phyloP scores from a whole-genome alignment of 2,329 filamentous ascomycete species.

The Nothopassalora personata region DNA sequence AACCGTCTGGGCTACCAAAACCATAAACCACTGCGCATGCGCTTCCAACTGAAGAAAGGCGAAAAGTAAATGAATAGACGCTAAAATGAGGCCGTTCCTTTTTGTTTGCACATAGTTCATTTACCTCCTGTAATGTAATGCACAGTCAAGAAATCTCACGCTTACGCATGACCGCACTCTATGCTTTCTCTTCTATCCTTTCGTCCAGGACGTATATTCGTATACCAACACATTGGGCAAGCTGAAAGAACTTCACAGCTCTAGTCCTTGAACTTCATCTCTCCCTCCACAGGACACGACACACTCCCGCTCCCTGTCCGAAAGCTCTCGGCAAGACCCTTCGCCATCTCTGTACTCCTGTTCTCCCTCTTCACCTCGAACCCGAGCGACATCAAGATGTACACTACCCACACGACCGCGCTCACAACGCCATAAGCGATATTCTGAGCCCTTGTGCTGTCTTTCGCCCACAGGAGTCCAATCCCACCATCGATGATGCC shows the following conservation, averaged over 20 bases:
- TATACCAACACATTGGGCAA: background rate
- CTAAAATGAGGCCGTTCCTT: background rate
- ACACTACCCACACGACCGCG: slow-evolving; percentile 1
- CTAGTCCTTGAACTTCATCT: background rate
- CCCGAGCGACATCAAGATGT: background rate
- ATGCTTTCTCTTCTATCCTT: background rate
- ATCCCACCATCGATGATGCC: slow-evolving; percentile 1
- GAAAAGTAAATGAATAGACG: background rate
- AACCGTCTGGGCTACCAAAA: background rate
- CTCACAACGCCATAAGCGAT: slow-evolving; percentile 3
- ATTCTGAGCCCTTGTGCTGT: background rate
- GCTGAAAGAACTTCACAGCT: background rate
- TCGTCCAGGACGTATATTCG: background rate
- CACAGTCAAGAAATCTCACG: background rate
- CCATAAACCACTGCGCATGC: background rate
- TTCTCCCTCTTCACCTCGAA: background rate
- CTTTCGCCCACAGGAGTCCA: background rate
- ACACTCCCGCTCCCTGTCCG: background rate
- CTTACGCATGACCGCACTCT: background rate
- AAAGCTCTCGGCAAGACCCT: background rate
- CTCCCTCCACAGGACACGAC: background rate
- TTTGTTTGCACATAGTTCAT: background rate
- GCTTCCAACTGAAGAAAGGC: background rate
- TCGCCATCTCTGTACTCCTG: background rate
- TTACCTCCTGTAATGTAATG: background rate